Evolutionary conservation across 257 asterid genomes (phyloP), one percentile per base, ranked within the genome.

Genomic region (Anisodus tanguticus): DNA sequence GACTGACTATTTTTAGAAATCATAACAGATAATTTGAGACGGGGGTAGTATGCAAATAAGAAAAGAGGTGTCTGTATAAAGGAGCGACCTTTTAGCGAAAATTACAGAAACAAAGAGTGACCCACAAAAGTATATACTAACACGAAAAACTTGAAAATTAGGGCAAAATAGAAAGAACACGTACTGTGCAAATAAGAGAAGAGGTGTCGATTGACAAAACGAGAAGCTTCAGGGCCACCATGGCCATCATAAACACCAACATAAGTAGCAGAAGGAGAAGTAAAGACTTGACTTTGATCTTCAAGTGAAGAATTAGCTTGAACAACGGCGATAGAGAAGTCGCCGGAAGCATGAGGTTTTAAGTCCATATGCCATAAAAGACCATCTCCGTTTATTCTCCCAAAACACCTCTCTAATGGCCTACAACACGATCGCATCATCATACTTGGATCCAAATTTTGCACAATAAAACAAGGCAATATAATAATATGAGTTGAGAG

Each of bases 171-270:
- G 63, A 6, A 19, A 76, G 11, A 51, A 4, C 0, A 63, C 88
- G 71, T 89, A 96, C 99, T 93, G 74, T 90, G 97, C 45, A 96
- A 84, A 85, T 94, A 92, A 78, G 97, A 93, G 76, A 96, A 92
- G 80, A 94, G 95, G 82, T 92, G 95, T 79, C 90, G 91, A 68
- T 93, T 95, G 76, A 96, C 93, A 83, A 96, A 96, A 37, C 97
- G 95, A 49, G 99, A 93, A 16, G 99, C 98, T 90, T 95, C 98
- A 3, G 98, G 97, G 6, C 99, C 99, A 35, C 99, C 99, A 53
- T 97, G 99, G 31, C 99, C 98, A 83, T 96, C 99, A 90, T 96
- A 96, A 63, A 96, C 97, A 15, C 99, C 99, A 76, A 96, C 85
- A 74, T 90, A 96, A 16, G 98, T 96, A 45, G 98, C 98, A 51